Evolutionary conservation across 306 rosid genomes (phyloP), one percentile per base, ranked within the genome.

Genomic region (Cicer pinnatifidum): DNA sequence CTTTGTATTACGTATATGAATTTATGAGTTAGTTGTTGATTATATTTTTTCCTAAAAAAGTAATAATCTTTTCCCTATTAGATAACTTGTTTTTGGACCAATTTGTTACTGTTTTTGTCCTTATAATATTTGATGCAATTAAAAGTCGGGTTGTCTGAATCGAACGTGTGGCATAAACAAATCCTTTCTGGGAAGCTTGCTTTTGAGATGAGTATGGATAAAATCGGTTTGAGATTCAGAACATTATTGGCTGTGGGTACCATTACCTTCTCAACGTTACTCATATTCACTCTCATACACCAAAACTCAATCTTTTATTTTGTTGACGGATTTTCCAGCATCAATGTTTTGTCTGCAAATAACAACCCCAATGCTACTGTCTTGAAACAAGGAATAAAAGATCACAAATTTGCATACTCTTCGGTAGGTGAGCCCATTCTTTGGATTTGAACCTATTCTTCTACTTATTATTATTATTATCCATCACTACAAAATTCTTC

Each of bases 311-410:
- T 57, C 39, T 53, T 47, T 1, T 20, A 76, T 43, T 44, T 71
- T 53, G 65, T 80, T 73, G 84, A 65, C 20, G 67, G 50, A 8
- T 74, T 76, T 43, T 48, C 85, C 48, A 72, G 67, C 15, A 64
- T 28, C 28, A 44, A 72, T 17, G 51, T 9, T 0, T 72, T 64
- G 8, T 20, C 65, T 70, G 64, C 60, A 47, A 6, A 78, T 69
- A 39, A 62, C 41, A 58, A 8, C 62, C 44, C 8, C 61, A 28
- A 3, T 20, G n/a, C 28, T 45, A 41, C 48, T 64, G 45, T 11
- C 50, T 57, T 38, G 7, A 19, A 65, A 7, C 54, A 64, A 64
- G 58, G 51, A 38, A 28, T 3, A 28, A 28, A 28, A 28, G 1
- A 4, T 63, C 53, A 8, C 17, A 56, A 46, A 72, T 6, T 75